Base-by-base conservation (phyloP, 2,329 filamentous ascomycete genomes). In the Knoxdaviesia proteae region DNA sequence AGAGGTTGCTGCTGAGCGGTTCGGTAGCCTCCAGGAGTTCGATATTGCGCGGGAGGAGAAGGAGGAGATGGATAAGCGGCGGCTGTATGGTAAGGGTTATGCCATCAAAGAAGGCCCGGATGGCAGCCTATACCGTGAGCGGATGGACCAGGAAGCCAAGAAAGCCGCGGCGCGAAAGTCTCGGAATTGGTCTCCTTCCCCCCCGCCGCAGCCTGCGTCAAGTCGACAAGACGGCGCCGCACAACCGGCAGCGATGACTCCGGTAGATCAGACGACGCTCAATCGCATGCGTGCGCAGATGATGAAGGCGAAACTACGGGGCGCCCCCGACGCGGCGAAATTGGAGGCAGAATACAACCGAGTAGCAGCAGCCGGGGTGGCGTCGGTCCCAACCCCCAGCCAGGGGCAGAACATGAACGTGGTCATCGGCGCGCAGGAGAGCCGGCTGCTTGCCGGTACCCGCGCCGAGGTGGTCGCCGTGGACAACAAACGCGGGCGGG, bases 11-110 rank as follows among this genome's bases (percentile, higher is more conserved):
- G 52, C 81, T 35, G 81, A 94, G 50, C 71, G 84, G 8, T 94
- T 81, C 53, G 88, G 87, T 2, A 76, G 74, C 49, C 55, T 98
- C 10, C 71, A 77, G 31, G 79, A 82, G 9, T 98, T 96, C 52
- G 90, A 98, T 52, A 82, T 94, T 52, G 87, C 86, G 4, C 70
- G 87, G 38, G 90, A 98, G 56, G 92, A 98, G 57, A 80, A 88
- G 57, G 75, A 76, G n/a, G 90, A 98, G 56, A 52, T 96, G 48
- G 88, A 94, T 42, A 69, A 88, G 44, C 72, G 84, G 42, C 75
- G 76, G 42, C 74, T 79, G 40, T 94, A 96, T 54, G 90, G 90
- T 1, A 66, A 80, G 42, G 84, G 81, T 33, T 94, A 93, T 54
- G 73, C 83, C 30, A 77, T 80, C 33, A 87, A 92, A 50, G 76